Evolutionary conservation across 768 basidiomycete genomes (phyloP).

Genomic region (Rhizopogon rudus): DNA sequence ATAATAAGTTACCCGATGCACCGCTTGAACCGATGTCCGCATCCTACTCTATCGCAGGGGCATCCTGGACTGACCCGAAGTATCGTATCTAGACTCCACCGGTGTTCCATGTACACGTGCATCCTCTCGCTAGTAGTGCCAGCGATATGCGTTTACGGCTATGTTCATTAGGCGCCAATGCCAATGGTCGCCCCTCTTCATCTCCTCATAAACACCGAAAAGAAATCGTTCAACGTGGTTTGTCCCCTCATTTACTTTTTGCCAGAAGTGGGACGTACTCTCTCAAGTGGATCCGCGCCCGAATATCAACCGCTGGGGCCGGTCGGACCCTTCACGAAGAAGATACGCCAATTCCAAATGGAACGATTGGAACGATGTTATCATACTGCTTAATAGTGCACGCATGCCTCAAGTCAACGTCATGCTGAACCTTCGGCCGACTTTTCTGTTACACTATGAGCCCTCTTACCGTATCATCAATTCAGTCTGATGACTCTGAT

Average conservation of each 20-base stretch:
- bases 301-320: neutral
- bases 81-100: neutral
- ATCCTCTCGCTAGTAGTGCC: neutral
- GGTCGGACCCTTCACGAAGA: neutral
- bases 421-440: neutral
- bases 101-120: neutral
- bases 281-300: neutral
- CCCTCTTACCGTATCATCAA: neutral
- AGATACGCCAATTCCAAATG: neutral
- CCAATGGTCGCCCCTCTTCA: neutral
- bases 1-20: neutral
- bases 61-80: neutral
- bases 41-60: neutral
- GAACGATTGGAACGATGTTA: neutral
- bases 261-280: neutral
- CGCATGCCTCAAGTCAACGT: neutral
- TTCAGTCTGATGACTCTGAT: too few species aligned
- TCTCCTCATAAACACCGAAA: conserved; percentile 1
- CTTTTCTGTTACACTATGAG: neutral
- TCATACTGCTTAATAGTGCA: neutral
- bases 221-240: neutral
- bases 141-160: neutral
- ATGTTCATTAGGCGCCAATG: neutral
- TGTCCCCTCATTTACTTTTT: neutral
- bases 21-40: neutral